phyloP scores from a whole-genome alignment of 768 basidiomycete genomes.

The Tricholoma matsutake region DNA sequence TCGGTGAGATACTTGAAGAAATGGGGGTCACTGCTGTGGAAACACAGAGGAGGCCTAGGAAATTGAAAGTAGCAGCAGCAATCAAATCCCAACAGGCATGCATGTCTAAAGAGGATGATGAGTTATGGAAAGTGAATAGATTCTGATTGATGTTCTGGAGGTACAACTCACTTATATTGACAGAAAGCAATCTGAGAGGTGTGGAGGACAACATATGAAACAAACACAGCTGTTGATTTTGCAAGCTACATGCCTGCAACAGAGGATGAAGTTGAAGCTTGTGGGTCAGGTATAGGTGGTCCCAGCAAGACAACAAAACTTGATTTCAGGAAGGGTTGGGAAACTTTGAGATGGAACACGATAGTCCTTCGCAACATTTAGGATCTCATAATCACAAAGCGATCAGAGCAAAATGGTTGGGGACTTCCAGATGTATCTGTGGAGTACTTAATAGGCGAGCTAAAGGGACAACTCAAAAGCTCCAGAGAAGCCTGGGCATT shows the following conservation, averaged over 20 bases:
- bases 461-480: conserved; percentile 4
- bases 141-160: not conserved
- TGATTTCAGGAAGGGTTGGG: not conserved
- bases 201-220: not conserved
- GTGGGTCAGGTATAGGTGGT: not conserved
- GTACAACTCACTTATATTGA: not conserved
- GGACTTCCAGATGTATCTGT: conserved; percentile 4
- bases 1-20: not conserved
- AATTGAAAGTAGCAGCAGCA: not conserved
- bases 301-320: not conserved
- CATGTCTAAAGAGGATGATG: not conserved
- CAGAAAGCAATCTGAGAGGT: not conserved
- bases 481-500: conserved; percentile 6
- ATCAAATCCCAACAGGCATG: not conserved
- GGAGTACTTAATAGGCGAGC: not conserved
- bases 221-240: not conserved
- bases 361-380: not conserved
- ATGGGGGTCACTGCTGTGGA: not conserved
- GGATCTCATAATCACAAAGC: not conserved
- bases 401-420: not conserved
- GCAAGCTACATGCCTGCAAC: not conserved
- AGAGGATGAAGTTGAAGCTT: not conserved
- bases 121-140: not conserved
- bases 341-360: not conserved
- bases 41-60: not conserved